phyloP scores from a whole-genome alignment of 805 yeast genomes.

The Maudiozyma turicensis region DNA sequence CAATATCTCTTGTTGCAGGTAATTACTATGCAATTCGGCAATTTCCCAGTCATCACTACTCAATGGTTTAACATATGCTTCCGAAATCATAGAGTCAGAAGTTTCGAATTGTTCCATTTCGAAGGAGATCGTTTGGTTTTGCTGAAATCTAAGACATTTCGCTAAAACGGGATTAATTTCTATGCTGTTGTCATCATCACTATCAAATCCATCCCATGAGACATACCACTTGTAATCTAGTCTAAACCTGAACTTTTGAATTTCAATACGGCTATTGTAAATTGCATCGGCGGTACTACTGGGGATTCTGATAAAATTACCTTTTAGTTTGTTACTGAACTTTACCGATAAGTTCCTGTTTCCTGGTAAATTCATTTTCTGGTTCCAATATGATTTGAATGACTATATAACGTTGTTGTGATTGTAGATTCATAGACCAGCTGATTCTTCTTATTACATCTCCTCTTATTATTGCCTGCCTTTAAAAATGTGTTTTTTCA shows the following conservation, averaged over 20 bases:
- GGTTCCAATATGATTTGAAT: too few relatives aligned
- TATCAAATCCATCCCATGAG: conserved; percentile 11
- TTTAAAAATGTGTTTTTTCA: too few relatives aligned
- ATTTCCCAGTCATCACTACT: conserved; percentile 82
- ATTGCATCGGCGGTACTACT: conserved; percentile 4
- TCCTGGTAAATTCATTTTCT: too few relatives aligned
- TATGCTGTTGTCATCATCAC: conserved; percentile 8
- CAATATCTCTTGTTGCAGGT: conserved; percentile 62
- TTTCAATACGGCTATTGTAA: conserved; percentile 2
- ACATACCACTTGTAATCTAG: conserved; percentile 2
- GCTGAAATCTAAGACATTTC: background rate
- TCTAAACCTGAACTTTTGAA: conserved; percentile 6
- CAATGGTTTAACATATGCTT: conserved; percentile 69
- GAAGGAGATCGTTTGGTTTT: conserved; percentile 5
- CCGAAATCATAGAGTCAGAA: conserved; percentile 31
- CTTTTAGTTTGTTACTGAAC: conserved; percentile 14
- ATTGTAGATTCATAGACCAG: too few relatives aligned
- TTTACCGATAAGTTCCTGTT: background rate
- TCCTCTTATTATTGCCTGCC: too few relatives aligned
- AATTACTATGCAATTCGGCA: conserved; percentile 71
- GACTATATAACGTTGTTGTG: too few relatives aligned
- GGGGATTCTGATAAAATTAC: conserved; percentile 26
- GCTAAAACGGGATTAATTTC: conserved; percentile 23
- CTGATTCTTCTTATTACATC: too few relatives aligned
- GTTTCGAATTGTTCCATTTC: conserved; percentile 8